These are phyloP conservation scores for Lepidium africanum DNA, from an alignment of 345 rosid species.

Conservation along the genomic window DNA sequence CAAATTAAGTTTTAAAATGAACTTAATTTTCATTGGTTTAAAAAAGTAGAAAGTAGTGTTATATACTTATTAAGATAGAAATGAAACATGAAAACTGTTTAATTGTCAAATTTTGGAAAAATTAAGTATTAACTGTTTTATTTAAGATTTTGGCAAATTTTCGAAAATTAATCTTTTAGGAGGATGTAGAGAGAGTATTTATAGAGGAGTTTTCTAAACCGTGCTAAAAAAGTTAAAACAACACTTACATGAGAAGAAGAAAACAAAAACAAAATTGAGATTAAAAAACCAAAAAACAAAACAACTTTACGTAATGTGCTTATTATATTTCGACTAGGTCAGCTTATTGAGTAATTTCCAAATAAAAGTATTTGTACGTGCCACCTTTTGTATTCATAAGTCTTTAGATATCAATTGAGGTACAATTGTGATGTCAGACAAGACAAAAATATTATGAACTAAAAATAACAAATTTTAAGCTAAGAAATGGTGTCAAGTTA, in stretches of 20 bases:
- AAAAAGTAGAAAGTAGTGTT: no score
- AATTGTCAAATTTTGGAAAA: no score
- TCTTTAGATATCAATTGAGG: neutral
- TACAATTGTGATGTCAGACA: neutral
- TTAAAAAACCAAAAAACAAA: neutral
- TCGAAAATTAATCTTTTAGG: no score
- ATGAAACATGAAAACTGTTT: no score
- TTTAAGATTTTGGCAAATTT: no score
- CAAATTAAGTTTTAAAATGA: no score
- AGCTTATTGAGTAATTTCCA: neutral
- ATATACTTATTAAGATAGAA: no score
- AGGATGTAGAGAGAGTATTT: no score
- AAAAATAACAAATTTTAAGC: neutral
- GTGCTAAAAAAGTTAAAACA: neutral
- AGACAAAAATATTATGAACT: neutral
- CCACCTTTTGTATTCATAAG: neutral
- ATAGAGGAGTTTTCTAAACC: no score
- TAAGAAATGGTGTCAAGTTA: neutral
- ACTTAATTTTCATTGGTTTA: no score
- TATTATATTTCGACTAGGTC: conserved; percentile 11
- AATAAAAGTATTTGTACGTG: neutral
- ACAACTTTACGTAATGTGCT: conserved; percentile 3
- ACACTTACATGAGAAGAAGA: neutral
- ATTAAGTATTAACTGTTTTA: no score
- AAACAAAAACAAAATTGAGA: neutral